Evolutionary conservation across 2,329 filamentous ascomycete species (phyloP), one percentile per base, ranked within the genome.

Genomic region (Neonectria hederae): DNA sequence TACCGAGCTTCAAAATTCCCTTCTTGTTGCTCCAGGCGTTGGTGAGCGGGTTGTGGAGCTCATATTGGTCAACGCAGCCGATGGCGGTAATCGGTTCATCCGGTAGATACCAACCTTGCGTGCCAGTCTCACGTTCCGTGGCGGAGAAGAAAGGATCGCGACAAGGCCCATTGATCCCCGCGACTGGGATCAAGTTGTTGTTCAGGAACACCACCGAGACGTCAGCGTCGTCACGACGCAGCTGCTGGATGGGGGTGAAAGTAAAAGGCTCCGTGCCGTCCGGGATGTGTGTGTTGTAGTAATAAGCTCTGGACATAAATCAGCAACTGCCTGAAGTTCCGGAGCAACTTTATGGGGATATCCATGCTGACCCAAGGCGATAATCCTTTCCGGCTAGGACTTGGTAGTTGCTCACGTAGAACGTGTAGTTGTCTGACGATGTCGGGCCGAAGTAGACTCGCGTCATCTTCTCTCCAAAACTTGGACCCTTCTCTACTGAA

Each of bases 41-140:
- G 6, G 55, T 49, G 13, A 49, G 30, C 9, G 55, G 55, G 45
- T 58, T 22, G 35, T 49, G 21, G 14, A 58, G 28, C 9, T 30
- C 43, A 21, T 58, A 58, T 30, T 58, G 55, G 32, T 58, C 55
- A 7, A 30, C 55, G 30, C 55, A 58, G 22, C 43, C 55, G n/a
- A 58, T 42, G 45, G 55, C 55, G 14, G 55, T 58, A 5, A 58
- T 48, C 21, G 45, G 43, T 13, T 38, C n/a, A 30, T 58, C 55
- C 14, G 55, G 43, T 7, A 38, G 14, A 22, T 49, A 58, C 55
- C 55, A 58, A 11, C 26, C 43, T 8, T 9, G 19, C 5, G 28
- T 14, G 3, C 10, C 30, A 2, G 19, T 11, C 13, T 49, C n/a
- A 6, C 21, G 28, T 10, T 58, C 26, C 14, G 55, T 58, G 30